Evolutionary conservation across 2,329 filamentous ascomycete species (phyloP).

Genomic region (Penicillium aurantiogriseum): DNA sequence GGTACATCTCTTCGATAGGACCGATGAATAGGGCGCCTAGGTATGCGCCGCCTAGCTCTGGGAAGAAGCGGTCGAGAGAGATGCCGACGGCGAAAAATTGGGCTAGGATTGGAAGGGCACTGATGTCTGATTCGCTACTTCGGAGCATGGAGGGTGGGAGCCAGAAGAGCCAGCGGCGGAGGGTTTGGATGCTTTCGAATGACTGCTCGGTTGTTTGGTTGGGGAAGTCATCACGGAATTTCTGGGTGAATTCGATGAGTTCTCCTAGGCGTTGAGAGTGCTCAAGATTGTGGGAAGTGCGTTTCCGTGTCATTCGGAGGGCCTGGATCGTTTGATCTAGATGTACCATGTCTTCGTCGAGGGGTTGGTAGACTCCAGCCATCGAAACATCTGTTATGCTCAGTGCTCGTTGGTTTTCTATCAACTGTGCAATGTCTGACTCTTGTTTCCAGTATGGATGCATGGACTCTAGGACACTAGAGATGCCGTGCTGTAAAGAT

Average conservation of each 20-base stretch:
- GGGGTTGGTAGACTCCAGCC: conserved; percentile 34
- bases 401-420: conserved; percentile 43
- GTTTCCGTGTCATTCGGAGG: conserved; percentile 56
- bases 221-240: conserved; percentile 68
- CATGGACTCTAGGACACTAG: conserved; percentile 88
- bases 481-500: conserved; percentile 86
- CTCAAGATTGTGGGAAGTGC: conserved; percentile 67
- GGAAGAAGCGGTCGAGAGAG: conserved; percentile 85
- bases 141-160: conserved; percentile 82
- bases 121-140: conserved; percentile 70
- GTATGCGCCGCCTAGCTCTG: conserved; percentile 85
- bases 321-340: conserved; percentile 67
- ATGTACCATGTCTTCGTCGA: conserved; percentile 67
- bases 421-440: conserved; percentile 58
- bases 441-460: conserved; percentile 80
- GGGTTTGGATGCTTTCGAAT: conserved; percentile 82
- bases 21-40: conserved; percentile 75
- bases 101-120: conserved; percentile 77
- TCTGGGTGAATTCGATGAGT: conserved; percentile 69
- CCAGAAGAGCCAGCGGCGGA: conserved; percentile 95
- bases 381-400: conserved; percentile 36
- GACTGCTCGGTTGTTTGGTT: conserved; percentile 74
- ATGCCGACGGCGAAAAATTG: conserved; percentile 90
- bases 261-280: conserved; percentile 67
- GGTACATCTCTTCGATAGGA: conserved; percentile 83